Evolutionary conservation across 352 stramenopile genomes (phyloP), one percentile per base, ranked within the genome.

Genomic region (Phytophthora tentaculata): DNA sequence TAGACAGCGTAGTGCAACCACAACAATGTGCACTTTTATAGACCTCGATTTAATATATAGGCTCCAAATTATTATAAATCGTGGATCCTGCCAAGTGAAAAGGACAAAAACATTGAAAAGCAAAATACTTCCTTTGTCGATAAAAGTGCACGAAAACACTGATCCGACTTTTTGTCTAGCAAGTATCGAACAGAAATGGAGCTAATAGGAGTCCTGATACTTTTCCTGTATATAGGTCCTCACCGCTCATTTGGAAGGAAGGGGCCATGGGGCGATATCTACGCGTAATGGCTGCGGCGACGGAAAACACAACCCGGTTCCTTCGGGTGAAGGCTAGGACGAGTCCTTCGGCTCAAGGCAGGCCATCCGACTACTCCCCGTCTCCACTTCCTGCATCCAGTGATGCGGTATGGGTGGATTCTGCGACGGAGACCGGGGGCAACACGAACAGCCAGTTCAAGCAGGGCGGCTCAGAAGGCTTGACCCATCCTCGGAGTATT

Each of bases 381-480:
- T 22, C 41, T 20, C 41, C 17, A 13, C n/a, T n/a, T 20, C n/a
- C 23, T 20, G 22, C 28, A 17, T 53, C 24, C 17, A 43, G 26
- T 6, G 17, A 55, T 8, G 49, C 35, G 49, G 49, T n/a, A n/a
- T 55, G 49, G 49, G 26, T 43, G 13, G 13, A 55, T 12, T 55
- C 26, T 17, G 49, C 26, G n/a, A 19, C 5, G 2, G 49, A 55
- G 16, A 19, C 49, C 13, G 28, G 17, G 26, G 43, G 16, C 41
- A 20, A 48, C n/a, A 23, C 41, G 5, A 23, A 6, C n/a, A 48
- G 41, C 8, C 16, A 48, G 26, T 26, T 6, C 7, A 55, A 24
- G 16, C 26, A 55, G 10, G 16, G 16, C 24, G 26, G n/a, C 2
- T 55, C n/a, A 14, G 49, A 41, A 55, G n/a, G n/a, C 22, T 10